Conservation (phyloP, 257 asterid genomes). For the Capsicum rhomboideum region DNA sequence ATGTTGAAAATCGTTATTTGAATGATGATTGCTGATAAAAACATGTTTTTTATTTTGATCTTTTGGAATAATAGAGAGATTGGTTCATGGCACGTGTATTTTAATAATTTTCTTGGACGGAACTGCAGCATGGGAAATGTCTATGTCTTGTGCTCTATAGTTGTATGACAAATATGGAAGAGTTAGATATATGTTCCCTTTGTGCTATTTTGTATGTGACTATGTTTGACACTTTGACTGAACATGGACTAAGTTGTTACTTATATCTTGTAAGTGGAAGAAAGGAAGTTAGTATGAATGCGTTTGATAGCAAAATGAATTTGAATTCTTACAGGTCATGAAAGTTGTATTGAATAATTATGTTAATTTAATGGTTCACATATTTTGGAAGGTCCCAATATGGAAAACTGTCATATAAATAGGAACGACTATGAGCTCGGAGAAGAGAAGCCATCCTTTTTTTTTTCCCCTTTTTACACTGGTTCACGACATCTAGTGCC, state of each 20-base stretch:
- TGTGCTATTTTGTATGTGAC: background rate
- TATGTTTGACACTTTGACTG: no score
- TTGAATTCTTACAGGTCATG: background rate
- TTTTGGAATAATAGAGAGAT: background rate
- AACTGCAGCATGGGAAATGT: background rate
- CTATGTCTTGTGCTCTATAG: background rate
- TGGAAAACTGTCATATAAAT: background rate
- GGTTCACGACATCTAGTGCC: background rate
- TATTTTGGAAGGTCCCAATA: background rate
- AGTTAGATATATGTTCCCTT: background rate
- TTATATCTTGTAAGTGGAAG: background rate
- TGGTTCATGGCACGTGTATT: background rate
- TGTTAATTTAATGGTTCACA: background rate
- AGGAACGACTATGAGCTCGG: background rate
- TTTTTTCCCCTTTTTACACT: background rate
- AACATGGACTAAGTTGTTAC: background rate
- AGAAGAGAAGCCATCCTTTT: background rate
- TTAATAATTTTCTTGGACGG: background rate
- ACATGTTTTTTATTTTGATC: no score
- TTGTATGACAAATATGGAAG: background rate
- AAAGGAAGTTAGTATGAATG: background rate
- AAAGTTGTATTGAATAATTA: background rate
- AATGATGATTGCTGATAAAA: no score
- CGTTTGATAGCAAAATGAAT: background rate
- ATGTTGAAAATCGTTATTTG: no score